A percentile compares a stretch with the other conserved stretches of the same genome.
phyloP scores from a whole-genome alignment of 2,329 filamentous ascomycete species.

The Fusarium globosum region DNA sequence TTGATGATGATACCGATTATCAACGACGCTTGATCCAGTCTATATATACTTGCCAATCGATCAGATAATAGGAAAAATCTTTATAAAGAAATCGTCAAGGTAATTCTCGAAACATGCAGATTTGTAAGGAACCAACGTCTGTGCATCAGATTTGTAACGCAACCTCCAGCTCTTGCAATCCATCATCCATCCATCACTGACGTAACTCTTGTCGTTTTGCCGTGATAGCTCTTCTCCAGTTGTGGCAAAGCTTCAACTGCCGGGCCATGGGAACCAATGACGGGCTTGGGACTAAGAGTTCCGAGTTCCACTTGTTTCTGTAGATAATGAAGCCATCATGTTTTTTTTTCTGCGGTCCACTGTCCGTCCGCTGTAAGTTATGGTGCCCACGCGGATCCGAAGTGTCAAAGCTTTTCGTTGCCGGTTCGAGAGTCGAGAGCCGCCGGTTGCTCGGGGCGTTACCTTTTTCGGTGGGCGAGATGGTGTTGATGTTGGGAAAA shows the following conservation, averaged over 20 bases:
- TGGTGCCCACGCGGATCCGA: constrained; percentile 21
- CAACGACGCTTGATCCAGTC: neutral
- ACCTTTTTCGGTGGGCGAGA: neutral
- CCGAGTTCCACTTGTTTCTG: constrained; percentile 15
- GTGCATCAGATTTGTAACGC: constrained; percentile 35
- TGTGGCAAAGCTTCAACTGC: constrained; percentile 19
- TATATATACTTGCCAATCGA: constrained; percentile 9
- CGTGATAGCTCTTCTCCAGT: constrained; percentile 2
- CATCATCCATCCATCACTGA: constrained; percentile 7
- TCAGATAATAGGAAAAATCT: neutral
- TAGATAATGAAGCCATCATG: constrained; percentile 12
- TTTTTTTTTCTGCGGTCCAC: constrained; percentile 1
- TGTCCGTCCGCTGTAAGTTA: neutral
- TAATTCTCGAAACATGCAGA: constrained; percentile 17
- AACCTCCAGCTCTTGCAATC: neutral
- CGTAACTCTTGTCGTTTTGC: constrained; percentile 32
- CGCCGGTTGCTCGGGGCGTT: neutral
- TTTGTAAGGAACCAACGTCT: constrained; percentile 21
- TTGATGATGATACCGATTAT: neutral
- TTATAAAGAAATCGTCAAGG: neutral
- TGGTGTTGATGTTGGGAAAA: neutral
- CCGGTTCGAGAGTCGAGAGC: neutral
- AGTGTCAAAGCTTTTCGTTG: constrained; percentile 16
- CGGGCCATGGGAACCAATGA: constrained; percentile 16
- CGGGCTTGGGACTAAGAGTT: constrained; percentile 27